phyloP scores from a whole-genome alignment of 176 grass and related monocot species.

The Avena insularis region DNA sequence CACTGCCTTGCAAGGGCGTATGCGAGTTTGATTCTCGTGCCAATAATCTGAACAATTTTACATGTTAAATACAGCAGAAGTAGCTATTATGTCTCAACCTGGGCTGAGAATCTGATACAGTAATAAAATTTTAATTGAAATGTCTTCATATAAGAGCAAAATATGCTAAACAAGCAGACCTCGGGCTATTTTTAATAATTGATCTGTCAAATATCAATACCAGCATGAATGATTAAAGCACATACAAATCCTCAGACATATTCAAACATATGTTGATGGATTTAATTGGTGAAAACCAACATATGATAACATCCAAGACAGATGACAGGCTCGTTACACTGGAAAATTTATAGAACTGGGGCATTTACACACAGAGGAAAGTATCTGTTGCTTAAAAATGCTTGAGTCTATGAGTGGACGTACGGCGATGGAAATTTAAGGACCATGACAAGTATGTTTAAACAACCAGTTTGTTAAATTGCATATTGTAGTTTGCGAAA shows the following conservation, averaged over 20 bases:
- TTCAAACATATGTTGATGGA: conserved; percentile 17
- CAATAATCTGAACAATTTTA: conserved; percentile 83
- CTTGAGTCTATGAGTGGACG: background rate
- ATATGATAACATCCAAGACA: conserved; percentile 8
- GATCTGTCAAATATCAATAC: conserved; percentile 13
- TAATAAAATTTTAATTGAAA: background rate
- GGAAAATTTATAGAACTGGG: background rate
- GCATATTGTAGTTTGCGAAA: background rate
- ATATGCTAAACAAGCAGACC: conserved; percentile 17
- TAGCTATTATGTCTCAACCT: conserved; percentile 21
- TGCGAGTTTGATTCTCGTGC: conserved; percentile 89
- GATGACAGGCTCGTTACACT: background rate
- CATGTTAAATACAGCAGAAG: conserved; percentile 40
- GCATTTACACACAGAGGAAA: background rate
- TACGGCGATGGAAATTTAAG: background rate
- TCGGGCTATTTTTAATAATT: conserved; percentile 11
- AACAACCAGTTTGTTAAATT: background rate
- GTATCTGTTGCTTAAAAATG: conserved; percentile 4
- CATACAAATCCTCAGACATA: conserved; percentile 20
- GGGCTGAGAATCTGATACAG: background rate
- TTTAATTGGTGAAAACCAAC: conserved; percentile 29
- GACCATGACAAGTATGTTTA: background rate
- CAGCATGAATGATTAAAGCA: background rate
- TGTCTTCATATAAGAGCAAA: background rate
- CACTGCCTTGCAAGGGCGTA: conserved; percentile 92